Evolutionary conservation across 2,329 filamentous ascomycete genomes (phyloP), one percentile per base, ranked within the genome.

Genomic region (Fusarium musae): DNA sequence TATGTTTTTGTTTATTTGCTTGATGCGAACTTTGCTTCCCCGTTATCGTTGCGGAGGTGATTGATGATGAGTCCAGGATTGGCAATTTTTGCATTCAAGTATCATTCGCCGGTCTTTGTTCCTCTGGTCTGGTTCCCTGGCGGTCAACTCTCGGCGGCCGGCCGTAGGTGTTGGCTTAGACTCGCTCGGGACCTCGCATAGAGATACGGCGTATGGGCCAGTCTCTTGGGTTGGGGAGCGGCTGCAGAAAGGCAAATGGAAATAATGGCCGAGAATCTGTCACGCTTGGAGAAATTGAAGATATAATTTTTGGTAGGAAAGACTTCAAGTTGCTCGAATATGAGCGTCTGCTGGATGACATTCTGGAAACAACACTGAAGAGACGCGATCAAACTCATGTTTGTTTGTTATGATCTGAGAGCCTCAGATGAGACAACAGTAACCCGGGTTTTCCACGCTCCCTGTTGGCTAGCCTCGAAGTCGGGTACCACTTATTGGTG

Each of bases 361-460:
- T 36, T 47, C 39, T 40, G 50, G n/a, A 57, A 37, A 43, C 59
- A 58, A 60, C 50, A 53, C 67, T 23, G 46, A 56, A 44, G 28
- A 64, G 66, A 77, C 75, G 70, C 75, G 73, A 61, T 66, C 53
- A 62, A 70, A 69, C 56, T 56, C 60, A 63, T 70, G 57, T 71
- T 69, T 63, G 67, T 73, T 74, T 77, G 71, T 77, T 77, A 71
- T 77, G 75, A 75, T 76, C 53, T 40, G 71, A 75, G 58, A 66
- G 40, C 50, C 49, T 69, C 70, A 47, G 40, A 42, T 73, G 75
- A 77, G 75, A 77, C 75, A 77, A 66, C 58, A 69, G 42, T 69
- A 53, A 57, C 52, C 52, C 36, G 57, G 52, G 23, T 42, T 65
- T 70, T 39, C 59, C 66, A 70, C 52, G 37, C 30, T 69, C 40